Conservation (phyloP, 352 stramenopile species). For the Phytopythium delawarense region DNA sequence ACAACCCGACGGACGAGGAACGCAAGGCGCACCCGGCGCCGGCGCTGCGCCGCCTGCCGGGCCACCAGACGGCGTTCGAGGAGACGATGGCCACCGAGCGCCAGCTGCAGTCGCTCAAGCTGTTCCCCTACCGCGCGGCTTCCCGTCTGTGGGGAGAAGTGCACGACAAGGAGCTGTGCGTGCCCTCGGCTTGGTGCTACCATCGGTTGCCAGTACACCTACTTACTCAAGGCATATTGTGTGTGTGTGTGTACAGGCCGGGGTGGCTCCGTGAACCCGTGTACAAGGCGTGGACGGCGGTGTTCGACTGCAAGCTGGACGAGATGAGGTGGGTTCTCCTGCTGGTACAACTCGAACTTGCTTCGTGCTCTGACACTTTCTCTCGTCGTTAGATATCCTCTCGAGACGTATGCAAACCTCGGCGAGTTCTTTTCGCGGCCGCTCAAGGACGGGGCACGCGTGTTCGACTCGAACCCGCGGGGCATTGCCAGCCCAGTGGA, state of each 20-base stretch:
- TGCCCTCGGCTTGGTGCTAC: constrained; percentile 3
- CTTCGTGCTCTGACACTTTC: not conserved
- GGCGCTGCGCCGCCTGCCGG: constrained; percentile 43
- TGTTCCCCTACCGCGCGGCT: constrained; percentile 72
- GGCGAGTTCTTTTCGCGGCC: constrained; percentile 84
- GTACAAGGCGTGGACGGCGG: constrained; percentile 79
- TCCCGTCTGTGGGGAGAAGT: constrained; percentile 76
- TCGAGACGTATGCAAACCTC: constrained; percentile 71
- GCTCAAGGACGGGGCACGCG: constrained; percentile 58
- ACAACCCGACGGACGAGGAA: constrained; percentile 57
- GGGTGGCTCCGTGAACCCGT: constrained; percentile 62
- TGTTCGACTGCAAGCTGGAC: constrained; percentile 81
- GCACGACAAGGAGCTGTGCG: constrained; percentile 79
- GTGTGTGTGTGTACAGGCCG: constrained; percentile 24
- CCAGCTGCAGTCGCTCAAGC: constrained; percentile 70
- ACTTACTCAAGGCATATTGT: constrained; percentile 2
- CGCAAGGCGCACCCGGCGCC: constrained; percentile 50
- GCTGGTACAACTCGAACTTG: not conserved
- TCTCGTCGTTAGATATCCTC: constrained; percentile 31
- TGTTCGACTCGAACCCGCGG: constrained; percentile 30
- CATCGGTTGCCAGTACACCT: not conserved
- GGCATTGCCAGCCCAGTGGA: constrained; percentile 58
- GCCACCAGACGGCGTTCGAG: constrained; percentile 54
- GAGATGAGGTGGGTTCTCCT: constrained; percentile 49
- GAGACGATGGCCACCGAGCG: constrained; percentile 63